Evolutionary conservation across 306 rosid species (phyloP), one percentile per base, ranked within the genome.

Genomic region (Acacia acuminata): DNA sequence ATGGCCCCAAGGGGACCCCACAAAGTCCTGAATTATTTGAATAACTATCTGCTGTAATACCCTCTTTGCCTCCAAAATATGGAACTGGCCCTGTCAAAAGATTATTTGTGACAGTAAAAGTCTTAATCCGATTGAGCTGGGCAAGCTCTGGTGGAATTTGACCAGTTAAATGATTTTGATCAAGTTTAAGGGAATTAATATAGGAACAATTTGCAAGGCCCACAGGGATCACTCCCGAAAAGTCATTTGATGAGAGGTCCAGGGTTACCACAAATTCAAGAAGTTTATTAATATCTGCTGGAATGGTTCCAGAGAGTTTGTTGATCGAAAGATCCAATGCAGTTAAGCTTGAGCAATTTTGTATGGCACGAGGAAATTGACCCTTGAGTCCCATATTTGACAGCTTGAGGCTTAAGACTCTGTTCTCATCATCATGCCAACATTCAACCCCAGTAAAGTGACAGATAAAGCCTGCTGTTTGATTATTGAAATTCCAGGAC

Each of bases 361-460:
- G 6, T 75, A 94, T 45, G 15, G 85, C 93, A 0, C n/a, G 71
- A 72, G 98, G 98, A 81, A 94, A 94, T 40, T 48, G 77, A 14
- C 98, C 98, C 86, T 85, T 89, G n/a, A 94, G 97, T 34, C 94
- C 97, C 92, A 90, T 90, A 80, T 90, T 93, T 0, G 93, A 84
- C 58, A 94, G 87, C 72, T 66, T 83, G 81, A 94, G 87, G 74
- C 91, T 94, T 45, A 93, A 78, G 61, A 94, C 97, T 75, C 38
- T 86, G 78, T 86, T 89, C 82, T 94, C 98, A 53, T 89, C 91
- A 66, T 96, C 97, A 82, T 94, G 98, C 98, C 98, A 94, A 81
- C 98, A 94, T 30, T 93, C 90, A 14, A 94, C 81, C 73, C 98
- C 98, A 2, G 79, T 76, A 82, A 94, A 94, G 79, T 71, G 88